Conservation (phyloP, 2,329 filamentous ascomycete species). For the Cladosporium austrohemisphaericum region DNA sequence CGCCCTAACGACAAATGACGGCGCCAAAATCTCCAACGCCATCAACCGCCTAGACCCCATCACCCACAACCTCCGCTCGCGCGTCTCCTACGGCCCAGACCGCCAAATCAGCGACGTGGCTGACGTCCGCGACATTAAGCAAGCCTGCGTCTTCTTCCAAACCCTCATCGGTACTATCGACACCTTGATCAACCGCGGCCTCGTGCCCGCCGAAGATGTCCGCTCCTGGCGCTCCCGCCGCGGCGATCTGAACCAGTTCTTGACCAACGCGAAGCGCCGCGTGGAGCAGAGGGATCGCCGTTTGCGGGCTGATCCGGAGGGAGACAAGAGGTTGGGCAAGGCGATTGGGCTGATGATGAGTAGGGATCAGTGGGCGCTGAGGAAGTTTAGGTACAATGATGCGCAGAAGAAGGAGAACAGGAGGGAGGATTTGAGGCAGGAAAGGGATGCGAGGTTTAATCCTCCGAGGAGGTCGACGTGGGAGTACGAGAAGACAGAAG, state of each 20-base stretch:
- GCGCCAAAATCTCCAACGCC: constrained; percentile 25
- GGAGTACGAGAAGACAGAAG: neutral
- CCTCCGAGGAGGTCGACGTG: neutral
- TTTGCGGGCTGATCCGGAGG: neutral
- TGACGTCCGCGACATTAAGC: constrained; percentile 16
- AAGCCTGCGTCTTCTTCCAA: constrained; percentile 22
- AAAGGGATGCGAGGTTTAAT: constrained; percentile 3
- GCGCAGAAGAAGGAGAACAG: neutral
- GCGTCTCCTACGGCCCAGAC: constrained; percentile 21
- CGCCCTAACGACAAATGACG: constrained; percentile 43
- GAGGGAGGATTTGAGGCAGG: neutral
- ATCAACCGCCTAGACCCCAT: constrained; percentile 26
- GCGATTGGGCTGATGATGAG: neutral
- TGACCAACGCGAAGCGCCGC: constrained; percentile 14
- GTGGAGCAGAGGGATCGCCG: constrained; percentile 3
- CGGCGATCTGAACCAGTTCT: constrained; percentile 20
- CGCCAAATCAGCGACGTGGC: neutral
- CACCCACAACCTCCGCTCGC: constrained; percentile 22
- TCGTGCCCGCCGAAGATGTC: constrained; percentile 21
- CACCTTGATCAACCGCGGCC: constrained; percentile 22
- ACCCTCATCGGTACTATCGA: constrained; percentile 29
- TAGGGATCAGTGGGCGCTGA: neutral
- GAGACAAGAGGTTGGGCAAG: constrained; percentile 3
- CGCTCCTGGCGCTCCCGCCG: constrained; percentile 22
- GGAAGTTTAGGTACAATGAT: constrained; percentile 9